phyloP scores from a whole-genome alignment of 1,284 basidiomycete species.

The Melampsora larici-populina region DNA sequence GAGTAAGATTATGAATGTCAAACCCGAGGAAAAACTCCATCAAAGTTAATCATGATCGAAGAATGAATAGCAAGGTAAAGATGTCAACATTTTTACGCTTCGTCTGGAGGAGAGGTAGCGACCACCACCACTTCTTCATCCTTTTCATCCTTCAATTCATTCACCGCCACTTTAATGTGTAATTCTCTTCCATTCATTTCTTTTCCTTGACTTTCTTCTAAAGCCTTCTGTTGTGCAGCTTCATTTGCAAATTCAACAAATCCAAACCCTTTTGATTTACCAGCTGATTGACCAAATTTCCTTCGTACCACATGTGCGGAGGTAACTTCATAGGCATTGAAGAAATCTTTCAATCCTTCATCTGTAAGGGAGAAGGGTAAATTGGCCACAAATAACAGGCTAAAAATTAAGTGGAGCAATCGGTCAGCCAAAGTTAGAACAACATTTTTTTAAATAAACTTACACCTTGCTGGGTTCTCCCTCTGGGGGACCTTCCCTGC shows the following conservation, averaged over 20 bases:
- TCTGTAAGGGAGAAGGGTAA: slow-evolving; percentile 87
- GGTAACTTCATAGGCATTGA: slow-evolving; percentile 73
- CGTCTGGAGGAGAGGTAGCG: no score
- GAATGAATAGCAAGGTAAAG: no score
- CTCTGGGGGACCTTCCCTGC: slow-evolving; percentile 20
- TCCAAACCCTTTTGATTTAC: slow-evolving; percentile 86
- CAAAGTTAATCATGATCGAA: no score
- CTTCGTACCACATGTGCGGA: slow-evolving; percentile 80
- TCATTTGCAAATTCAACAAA: slow-evolving; percentile 85
- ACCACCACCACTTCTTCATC: neutral
- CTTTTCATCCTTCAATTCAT: slow-evolving; percentile 39
- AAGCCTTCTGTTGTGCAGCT: slow-evolving; percentile 78
- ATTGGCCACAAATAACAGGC: slow-evolving; percentile 87
- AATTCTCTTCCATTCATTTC: slow-evolving; percentile 58
- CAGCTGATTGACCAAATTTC: slow-evolving; percentile 68
- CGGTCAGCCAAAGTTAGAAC: neutral
- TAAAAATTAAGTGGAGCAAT: neutral
- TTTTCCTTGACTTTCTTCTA: slow-evolving; percentile 72
- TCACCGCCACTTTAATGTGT: slow-evolving; percentile 47
- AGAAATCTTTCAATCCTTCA: slow-evolving; percentile 68
- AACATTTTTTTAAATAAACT: neutral
- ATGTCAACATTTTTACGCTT: no score
- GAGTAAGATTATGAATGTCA: no score
- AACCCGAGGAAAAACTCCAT: no score
- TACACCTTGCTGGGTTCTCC: slow-evolving; percentile 39